Evolutionary conservation across 495 filamentous ascomycete genomes (phyloP).

Genomic region (Achaetomiella virescens): DNA sequence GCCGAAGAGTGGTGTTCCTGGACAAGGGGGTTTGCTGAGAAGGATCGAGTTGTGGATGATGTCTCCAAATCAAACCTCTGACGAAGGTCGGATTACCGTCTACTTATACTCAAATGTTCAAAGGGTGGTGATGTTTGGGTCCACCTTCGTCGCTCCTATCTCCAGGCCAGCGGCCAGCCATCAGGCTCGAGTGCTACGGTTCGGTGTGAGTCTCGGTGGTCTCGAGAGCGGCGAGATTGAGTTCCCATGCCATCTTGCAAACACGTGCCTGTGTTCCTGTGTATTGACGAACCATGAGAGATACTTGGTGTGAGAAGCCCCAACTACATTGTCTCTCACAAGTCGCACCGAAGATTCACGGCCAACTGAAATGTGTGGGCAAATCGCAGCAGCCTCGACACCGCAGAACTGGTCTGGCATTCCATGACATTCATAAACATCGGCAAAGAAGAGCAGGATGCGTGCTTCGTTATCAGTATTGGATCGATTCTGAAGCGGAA

Average conservation of each 20-base stretch:
- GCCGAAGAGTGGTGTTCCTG: conserved; percentile 1
- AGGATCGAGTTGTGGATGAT: background rate
- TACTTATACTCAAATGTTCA: conserved; percentile 9
- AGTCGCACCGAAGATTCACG: background rate
- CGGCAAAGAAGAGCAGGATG: no score
- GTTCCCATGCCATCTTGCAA: background rate
- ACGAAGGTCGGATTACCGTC: background rate
- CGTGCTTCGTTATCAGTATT: no score
- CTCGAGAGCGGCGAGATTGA: background rate
- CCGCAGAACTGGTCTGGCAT: background rate
- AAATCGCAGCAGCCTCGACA: background rate
- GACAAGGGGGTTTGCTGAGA: background rate
- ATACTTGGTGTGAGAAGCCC: background rate
- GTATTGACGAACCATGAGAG: background rate
- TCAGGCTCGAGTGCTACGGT: background rate
- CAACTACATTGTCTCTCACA: background rate
- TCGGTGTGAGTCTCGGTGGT: conserved; percentile 12
- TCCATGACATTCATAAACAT: no score
- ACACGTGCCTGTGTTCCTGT: background rate
- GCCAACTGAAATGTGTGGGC: conserved; percentile 8
- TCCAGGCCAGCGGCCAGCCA: background rate
- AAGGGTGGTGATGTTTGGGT: background rate
- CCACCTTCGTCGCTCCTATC: background rate
- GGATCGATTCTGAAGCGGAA: no score
- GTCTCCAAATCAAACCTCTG: background rate